phyloP scores from a whole-genome alignment of 2,329 filamentous ascomycete genomes.

The Colletotrichum sp. region DNA sequence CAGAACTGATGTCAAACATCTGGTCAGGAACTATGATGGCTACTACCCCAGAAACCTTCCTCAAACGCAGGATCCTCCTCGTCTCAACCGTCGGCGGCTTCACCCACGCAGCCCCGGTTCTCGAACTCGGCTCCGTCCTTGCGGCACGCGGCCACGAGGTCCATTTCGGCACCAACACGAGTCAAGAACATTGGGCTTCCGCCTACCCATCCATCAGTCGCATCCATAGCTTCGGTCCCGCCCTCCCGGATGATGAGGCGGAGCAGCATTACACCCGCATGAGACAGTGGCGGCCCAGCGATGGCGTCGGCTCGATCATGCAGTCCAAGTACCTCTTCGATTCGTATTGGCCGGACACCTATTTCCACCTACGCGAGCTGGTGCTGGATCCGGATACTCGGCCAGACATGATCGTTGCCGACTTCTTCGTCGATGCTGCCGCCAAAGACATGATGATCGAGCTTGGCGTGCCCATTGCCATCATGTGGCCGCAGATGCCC shows the following conservation, averaged over 20 bases:
- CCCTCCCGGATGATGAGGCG: neutral
- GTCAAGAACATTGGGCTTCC: conserved; percentile 38
- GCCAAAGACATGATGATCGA: conserved; percentile 43
- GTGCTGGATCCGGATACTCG: conserved; percentile 25
- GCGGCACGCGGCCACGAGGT: conserved; percentile 30
- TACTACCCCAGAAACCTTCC: neutral
- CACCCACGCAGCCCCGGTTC: conserved; percentile 39
- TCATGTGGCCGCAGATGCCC: conserved; percentile 47
- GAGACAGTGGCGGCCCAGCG: neutral
- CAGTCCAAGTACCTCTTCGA: conserved; percentile 42
- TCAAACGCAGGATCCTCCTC: conserved; percentile 29
- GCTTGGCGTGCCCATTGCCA: conserved; percentile 40
- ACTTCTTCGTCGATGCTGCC: conserved; percentile 46
- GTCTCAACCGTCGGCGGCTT: conserved; percentile 40
- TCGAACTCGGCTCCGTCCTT: conserved; percentile 38
- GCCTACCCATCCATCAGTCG: conserved; percentile 33
- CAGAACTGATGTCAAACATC: neutral
- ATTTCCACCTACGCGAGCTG: conserved; percentile 26
- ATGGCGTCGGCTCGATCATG: conserved; percentile 26
- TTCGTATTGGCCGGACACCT: conserved; percentile 37
- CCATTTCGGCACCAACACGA: conserved; percentile 41
- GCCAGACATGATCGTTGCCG: conserved; percentile 45
- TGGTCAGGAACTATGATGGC: neutral
- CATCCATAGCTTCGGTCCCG: conserved; percentile 35
- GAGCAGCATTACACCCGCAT: neutral